phyloP scores from a whole-genome alignment of 2,329 filamentous ascomycete genomes.

The Camillea tinctor region DNA sequence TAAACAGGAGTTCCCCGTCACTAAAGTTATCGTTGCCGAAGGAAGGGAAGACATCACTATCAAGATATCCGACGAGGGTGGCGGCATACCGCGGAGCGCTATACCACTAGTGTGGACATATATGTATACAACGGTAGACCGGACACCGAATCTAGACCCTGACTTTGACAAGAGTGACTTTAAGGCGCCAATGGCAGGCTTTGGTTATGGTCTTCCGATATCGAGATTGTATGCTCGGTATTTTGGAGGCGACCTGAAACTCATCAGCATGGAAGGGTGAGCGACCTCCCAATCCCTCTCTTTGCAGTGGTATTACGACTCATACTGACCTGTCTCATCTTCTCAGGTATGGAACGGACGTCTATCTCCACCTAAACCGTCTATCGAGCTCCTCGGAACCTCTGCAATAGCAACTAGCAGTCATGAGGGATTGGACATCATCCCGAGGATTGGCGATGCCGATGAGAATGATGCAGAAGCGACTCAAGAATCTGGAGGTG shows the following conservation, averaged over 20 bases:
- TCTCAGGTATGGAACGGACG: conserved; percentile 89
- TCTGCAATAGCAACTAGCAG: conserved; percentile 89
- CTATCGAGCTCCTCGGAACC: conserved; percentile 94
- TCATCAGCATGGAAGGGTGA: conserved; percentile 99
- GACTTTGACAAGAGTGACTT: conserved; percentile 99
- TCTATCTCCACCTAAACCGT: conserved; percentile 96
- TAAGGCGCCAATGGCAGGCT: conserved; percentile 98
- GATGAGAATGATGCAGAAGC: conserved; percentile 62
- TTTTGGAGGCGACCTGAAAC: conserved; percentile 93
- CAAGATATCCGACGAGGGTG: conserved; percentile 95
- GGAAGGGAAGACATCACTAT: conserved; percentile 99
- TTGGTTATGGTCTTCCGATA: conserved; percentile 96
- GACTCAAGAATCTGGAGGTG: conserved; percentile 70
- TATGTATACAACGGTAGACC: conserved; percentile 99
- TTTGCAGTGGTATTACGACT: background rate
- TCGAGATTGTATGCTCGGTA: conserved; percentile 92
- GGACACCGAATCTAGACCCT: conserved; percentile 90
- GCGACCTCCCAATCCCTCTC: conserved; percentile 31
- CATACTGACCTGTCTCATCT: conserved; percentile 2
- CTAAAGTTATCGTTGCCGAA: conserved; percentile 96
- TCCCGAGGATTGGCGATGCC: conserved; percentile 66
- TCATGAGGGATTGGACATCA: conserved; percentile 71
- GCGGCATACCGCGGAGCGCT: conserved; percentile 86
- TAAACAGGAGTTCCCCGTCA: conserved; percentile 93
- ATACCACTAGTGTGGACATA: conserved; percentile 99